Evolutionary conservation across 2,329 filamentous ascomycete species (phyloP), one percentile per base, ranked within the genome.

Genomic region (Hortaea werneckii): DNA sequence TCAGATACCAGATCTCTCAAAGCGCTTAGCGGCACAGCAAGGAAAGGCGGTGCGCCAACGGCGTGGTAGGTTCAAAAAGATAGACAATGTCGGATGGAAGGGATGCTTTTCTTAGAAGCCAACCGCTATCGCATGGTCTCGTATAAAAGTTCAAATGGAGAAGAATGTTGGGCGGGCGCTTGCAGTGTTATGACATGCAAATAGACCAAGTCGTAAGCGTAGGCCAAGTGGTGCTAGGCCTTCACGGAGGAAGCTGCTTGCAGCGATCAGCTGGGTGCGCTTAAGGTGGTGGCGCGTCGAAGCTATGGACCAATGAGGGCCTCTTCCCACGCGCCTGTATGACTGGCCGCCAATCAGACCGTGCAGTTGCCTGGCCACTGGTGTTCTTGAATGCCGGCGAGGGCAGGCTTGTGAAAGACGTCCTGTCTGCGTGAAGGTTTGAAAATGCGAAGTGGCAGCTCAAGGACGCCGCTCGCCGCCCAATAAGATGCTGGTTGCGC

Each of bases 1-100:
- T 50, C 54, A 60, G 57, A 61, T 60, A 39, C 57, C 58, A 53
- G 58, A 59, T 59, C 58, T 49, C 51, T 57, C 47, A 44, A 52
- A 49, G 57, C 58, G 59, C 54, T 54, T 56, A 55, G 52, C 54
- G 54, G 49, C 48, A 52, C 50, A 53, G 45, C 48, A 52, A 52
- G 42, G 50, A 54, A 52, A 40, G 56, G 49, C 52, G 54, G 51
- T 46, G 50, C 48, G 54, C 53, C 52, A 50, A 28, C 38, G 51
- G 52, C 46, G 51, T 50, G 29, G 30, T 44, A 41, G 46, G 37
- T 41, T 46, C 47, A 46, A 46, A 43, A 27, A 32, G 49, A 43
- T 51, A 53, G 47, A 47, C 50, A 48, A 41, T 12, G 44, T 43
- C 28, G 44, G 40, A 45, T 41, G 50, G 45, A 37, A 34, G 40